These are phyloP conservation scores for Abelmoschus esculentus DNA, from an alignment of 345 rosid species.

Conservation along the genomic window DNA sequence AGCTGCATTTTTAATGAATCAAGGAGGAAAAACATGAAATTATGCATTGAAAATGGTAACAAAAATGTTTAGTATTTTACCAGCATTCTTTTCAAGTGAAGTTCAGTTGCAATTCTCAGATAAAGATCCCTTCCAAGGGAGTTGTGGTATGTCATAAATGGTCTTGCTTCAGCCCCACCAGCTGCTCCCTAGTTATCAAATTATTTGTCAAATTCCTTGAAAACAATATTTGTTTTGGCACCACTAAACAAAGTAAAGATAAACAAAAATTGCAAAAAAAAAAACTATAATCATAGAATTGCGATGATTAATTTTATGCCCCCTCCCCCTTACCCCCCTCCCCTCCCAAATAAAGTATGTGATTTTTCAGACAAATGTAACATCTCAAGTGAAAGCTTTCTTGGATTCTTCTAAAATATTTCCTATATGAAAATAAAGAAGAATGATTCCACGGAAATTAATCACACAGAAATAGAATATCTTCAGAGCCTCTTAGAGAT, in stretches of 20 bases:
- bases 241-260: neutral
- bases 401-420: neutral
- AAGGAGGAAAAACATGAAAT: neutral
- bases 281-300: neutral
- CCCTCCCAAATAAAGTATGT: neutral
- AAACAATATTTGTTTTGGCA: neutral
- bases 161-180: conserved; percentile 99
- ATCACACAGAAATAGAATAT: neutral
- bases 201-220: conserved; percentile 24
- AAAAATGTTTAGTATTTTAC: conserved; percentile 28
- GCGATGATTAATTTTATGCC: neutral
- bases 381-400: neutral
- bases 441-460: neutral
- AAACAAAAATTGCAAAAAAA: neutral
- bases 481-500: neutral
- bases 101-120: conserved; percentile 94
- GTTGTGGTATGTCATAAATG: conserved; percentile 84
- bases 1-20: neutral
- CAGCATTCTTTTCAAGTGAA: conserved; percentile 94
- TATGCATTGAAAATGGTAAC: neutral
- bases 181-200: conserved; percentile 83
- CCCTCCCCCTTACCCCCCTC: no score
- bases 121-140: conserved; percentile 90
- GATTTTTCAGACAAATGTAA: neutral
- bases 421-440: neutral